These are phyloP conservation scores for Mallotus repandus DNA, from an alignment of 441 rosid species.

Conservation along the genomic window DNA sequence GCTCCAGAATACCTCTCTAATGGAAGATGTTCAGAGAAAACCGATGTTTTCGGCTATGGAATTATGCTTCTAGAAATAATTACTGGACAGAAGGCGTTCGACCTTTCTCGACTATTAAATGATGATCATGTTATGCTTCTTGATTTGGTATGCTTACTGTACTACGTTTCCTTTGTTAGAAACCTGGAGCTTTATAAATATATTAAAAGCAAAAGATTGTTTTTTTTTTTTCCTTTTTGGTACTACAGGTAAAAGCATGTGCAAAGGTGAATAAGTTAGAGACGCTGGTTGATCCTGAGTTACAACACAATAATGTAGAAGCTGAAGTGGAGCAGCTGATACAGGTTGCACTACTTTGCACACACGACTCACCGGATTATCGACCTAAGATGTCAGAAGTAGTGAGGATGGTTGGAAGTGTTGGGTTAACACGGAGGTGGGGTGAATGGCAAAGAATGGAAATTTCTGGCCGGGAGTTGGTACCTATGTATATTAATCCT, in stretches of 20 bases:
- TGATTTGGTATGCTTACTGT: constrained; percentile 59
- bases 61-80: constrained; percentile 89
- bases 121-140: constrained; percentile 85
- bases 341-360: constrained; percentile 29
- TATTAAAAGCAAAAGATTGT: background rate
- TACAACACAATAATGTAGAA: constrained; percentile 13
- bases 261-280: constrained; percentile 16
- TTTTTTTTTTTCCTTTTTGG: too few species aligned
- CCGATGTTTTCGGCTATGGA: constrained; percentile 39
- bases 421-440: constrained; percentile 27
- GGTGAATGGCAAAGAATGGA: constrained; percentile 23
- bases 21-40: constrained; percentile 43
- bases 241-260: constrained; percentile 23
- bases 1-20: constrained; percentile 56
- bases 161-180: background rate
- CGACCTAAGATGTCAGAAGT: constrained; percentile 33
- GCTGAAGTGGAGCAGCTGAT: constrained; percentile 26
- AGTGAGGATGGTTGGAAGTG: constrained; percentile 30
- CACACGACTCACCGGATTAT: constrained; percentile 9
- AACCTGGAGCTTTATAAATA: background rate
- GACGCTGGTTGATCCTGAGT: constrained; percentile 18
- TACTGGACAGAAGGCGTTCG: constrained; percentile 82
- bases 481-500: background rate
- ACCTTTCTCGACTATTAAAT: constrained; percentile 82
- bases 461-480: constrained; percentile 11